Evolutionary conservation across 768 basidiomycete species (phyloP).

Genomic region (Lactarius pseudohatsudake): DNA sequence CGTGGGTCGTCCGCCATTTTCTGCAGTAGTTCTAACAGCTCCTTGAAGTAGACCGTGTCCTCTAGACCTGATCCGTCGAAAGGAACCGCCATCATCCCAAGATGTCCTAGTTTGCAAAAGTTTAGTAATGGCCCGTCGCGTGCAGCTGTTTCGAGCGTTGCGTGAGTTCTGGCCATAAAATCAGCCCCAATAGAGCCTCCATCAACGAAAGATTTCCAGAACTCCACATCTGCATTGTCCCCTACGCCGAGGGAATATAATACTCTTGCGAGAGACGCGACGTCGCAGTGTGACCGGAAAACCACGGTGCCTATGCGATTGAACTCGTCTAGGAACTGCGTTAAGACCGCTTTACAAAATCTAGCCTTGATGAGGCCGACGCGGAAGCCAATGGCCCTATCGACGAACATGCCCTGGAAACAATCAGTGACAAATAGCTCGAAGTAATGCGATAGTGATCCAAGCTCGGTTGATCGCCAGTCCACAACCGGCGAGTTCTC

Average conservation of each 20-base stretch:
- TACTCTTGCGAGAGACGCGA: constrained; percentile 11
- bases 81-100: no score
- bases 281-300: constrained; percentile 13
- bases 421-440: constrained; percentile 2
- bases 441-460: not conserved
- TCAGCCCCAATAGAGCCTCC: constrained; percentile 2
- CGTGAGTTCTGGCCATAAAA: not conserved
- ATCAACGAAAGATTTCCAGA: constrained; percentile 5
- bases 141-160: no score
- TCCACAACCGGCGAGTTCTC: not conserved
- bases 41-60: no score
- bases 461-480: constrained; percentile 18
- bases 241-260: not conserved
- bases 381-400: not conserved
- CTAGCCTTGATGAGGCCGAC: constrained; percentile 4
- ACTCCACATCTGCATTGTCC: not conserved
- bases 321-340: not conserved
- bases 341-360: not conserved
- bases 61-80: no score
- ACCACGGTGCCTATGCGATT: not conserved
- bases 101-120: no score
- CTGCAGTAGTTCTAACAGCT: no score
- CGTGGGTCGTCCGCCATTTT: no score
- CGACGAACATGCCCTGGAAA: constrained; percentile 9
- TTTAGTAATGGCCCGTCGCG: no score